Percentiles rank a stretch among this genome's conserved stretches.
phyloP scores from a whole-genome alignment of 2,329 filamentous ascomycete genomes.

The Lecanoromycetidae sp. region DNA sequence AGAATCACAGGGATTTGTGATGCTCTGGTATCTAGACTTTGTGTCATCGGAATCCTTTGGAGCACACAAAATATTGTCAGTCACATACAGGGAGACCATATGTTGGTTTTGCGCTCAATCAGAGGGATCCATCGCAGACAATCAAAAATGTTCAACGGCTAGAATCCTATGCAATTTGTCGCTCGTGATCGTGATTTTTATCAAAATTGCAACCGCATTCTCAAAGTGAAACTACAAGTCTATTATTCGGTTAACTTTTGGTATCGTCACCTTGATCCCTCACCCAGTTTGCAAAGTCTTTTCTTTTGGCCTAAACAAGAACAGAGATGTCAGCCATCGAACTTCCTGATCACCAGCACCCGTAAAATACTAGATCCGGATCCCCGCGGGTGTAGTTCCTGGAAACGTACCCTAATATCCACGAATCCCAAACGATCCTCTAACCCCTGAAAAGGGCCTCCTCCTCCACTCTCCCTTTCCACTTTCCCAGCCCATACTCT shows the following conservation, averaged over 20 bases:
- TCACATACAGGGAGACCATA: too few relatives aligned
- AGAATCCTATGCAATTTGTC: too few relatives aligned
- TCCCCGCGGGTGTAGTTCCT: neutral
- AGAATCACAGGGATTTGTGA: too few relatives aligned
- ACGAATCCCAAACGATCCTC: conserved; percentile 76
- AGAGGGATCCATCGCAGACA: too few relatives aligned
- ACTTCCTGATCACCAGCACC: neutral
- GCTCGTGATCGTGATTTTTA: neutral
- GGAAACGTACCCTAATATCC: conserved; percentile 62
- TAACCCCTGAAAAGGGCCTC: conserved; percentile 67
- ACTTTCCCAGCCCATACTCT: conserved; percentile 63
- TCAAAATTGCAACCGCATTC: neutral
- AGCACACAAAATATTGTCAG: too few relatives aligned
- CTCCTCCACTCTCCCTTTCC: conserved; percentile 24
- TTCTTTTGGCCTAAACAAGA: conserved; percentile 44
- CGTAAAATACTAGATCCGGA: neutral
- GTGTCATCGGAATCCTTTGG: too few relatives aligned
- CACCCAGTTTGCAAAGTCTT: conserved; percentile 68
- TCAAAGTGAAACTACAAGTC: neutral
- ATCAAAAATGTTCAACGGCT: too few relatives aligned
- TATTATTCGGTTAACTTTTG: conserved; percentile 20
- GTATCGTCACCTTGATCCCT: conserved; percentile 28
- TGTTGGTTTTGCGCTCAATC: too few relatives aligned
- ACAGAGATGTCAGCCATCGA: conserved; percentile 7
- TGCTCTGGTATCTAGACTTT: too few relatives aligned